Percentiles rank a stretch among this genome's conserved stretches.
Conservation (phyloP, 2,329 filamentous ascomycete genomes). For the Pochonia chlamydosporia region DNA sequence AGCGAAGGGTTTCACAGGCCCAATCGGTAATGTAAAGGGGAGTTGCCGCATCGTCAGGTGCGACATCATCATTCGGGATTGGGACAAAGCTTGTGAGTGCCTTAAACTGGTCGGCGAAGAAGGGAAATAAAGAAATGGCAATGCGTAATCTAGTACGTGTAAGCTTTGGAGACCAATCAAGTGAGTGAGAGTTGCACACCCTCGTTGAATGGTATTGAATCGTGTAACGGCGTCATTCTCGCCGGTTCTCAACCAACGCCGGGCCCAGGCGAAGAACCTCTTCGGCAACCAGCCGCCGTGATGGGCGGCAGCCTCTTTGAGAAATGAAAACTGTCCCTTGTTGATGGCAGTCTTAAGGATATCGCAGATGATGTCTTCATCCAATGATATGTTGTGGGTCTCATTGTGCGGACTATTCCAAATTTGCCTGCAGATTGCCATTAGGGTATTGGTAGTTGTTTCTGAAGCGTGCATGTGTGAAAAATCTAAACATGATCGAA, state of each 20-base stretch:
- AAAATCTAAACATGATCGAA: conserved; percentile 6
- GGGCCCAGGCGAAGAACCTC: conserved; percentile 11
- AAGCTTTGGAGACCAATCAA: too few relatives aligned
- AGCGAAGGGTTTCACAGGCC: background rate
- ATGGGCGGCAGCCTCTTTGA: conserved; percentile 5
- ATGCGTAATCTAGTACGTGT: too few relatives aligned
- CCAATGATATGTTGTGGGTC: background rate
- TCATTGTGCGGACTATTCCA: background rate
- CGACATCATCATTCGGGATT: background rate
- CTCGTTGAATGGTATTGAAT: conserved; percentile 7
- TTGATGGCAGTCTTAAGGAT: conserved; percentile 11
- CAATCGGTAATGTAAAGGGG: background rate
- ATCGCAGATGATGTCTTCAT: background rate
- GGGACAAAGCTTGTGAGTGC: background rate
- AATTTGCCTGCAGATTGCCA: too few relatives aligned
- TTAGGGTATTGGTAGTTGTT: conserved; percentile 2
- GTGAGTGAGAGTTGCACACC: too few relatives aligned
- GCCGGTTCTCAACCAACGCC: conserved; percentile 4
- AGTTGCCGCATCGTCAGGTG: background rate
- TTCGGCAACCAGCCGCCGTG: conserved; percentile 3
- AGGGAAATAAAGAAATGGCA: background rate
- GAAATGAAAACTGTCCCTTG: background rate
- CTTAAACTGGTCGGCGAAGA: background rate
- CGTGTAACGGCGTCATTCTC: background rate
- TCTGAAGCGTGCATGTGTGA: background rate